A percentile compares a stretch with the other conserved stretches of the same genome.
phyloP scores from a whole-genome alignment of 495 filamentous ascomycete species.

The Talaromyces adpressus region DNA sequence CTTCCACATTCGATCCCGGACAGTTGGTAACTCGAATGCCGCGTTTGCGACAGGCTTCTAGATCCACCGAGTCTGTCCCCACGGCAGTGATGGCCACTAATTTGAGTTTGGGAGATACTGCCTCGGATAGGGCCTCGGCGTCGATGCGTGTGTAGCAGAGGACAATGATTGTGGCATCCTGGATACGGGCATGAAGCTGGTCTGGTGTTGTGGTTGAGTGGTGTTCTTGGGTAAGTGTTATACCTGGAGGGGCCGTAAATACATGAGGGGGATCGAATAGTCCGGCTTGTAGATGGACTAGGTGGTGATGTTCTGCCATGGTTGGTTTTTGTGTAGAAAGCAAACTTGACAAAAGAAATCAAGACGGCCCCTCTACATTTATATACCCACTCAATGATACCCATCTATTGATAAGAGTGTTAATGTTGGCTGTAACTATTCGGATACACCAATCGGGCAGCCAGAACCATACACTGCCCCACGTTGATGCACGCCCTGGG shows the following conservation, averaged over 20 bases:
- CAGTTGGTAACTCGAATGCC: slow-evolving; percentile 43
- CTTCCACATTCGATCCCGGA: slow-evolving; percentile 41
- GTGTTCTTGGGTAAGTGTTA: slow-evolving; percentile 6
- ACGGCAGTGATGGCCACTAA: slow-evolving; percentile 46
- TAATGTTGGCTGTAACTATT: neutral
- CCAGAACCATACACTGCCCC: neutral
- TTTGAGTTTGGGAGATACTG: slow-evolving; percentile 29
- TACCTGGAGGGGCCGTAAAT: slow-evolving; percentile 5
- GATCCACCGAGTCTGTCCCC: slow-evolving; percentile 47
- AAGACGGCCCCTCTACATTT: neutral
- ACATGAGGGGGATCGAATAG: slow-evolving; percentile 1
- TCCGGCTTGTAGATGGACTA: slow-evolving; percentile 4
- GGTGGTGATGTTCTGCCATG: slow-evolving; percentile 2
- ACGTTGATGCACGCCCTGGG: slow-evolving; percentile 1
- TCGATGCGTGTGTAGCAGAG: slow-evolving; percentile 30
- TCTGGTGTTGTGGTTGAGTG: slow-evolving; percentile 23
- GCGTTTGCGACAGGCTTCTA: slow-evolving; percentile 38
- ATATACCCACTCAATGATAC: neutral
- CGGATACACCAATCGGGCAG: neutral
- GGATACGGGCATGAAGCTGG: slow-evolving; percentile 34
- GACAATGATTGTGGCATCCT: slow-evolving; percentile 44
- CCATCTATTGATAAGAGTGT: neutral
- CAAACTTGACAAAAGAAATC: neutral
- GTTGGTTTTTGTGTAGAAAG: neutral
- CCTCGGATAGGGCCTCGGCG: slow-evolving; percentile 28